phyloP scores from a whole-genome alignment of 2,329 filamentous ascomycete genomes.

The Macrophomina pseudophaseolina region DNA sequence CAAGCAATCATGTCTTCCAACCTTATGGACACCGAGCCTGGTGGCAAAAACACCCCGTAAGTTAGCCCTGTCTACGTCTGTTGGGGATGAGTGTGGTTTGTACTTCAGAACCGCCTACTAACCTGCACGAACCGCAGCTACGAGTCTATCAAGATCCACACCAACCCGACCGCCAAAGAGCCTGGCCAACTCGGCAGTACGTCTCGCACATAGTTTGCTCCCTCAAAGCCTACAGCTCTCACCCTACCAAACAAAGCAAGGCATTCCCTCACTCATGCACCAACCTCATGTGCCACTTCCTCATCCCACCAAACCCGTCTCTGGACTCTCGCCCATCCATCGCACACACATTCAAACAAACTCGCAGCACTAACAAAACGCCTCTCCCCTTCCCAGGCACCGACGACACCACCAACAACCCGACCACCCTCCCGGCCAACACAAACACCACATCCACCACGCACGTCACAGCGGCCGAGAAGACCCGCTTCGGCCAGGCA shows the following conservation, averaged over 20 bases:
- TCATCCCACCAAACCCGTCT: too few species aligned
- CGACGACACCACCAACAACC: slow-evolving; percentile 28
- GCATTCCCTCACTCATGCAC: too few species aligned
- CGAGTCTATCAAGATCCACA: slow-evolving; percentile 60
- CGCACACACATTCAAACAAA: not conserved
- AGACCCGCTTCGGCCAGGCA: slow-evolving; percentile 61
- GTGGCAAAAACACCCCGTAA: slow-evolving; percentile 65
- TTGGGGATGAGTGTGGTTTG: not conserved
- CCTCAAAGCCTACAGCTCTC: slow-evolving; percentile 1
- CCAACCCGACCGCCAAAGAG: slow-evolving; percentile 57
- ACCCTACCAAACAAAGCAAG: too few species aligned
- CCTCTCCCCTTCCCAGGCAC: not conserved
- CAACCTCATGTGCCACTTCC: too few species aligned
- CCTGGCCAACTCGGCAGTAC: slow-evolving; percentile 63
- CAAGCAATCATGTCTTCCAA: slow-evolving; percentile 53
- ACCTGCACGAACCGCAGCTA: slow-evolving; percentile 52
- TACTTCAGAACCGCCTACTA: not conserved
- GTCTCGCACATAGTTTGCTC: not conserved
- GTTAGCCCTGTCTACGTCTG: slow-evolving; percentile 27
- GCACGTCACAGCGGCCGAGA: slow-evolving; percentile 50
- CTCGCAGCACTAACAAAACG: not conserved
- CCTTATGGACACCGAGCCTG: slow-evolving; percentile 64
- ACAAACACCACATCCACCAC: slow-evolving; percentile 49
- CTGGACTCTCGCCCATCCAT: not conserved
- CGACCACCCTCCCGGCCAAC: slow-evolving; percentile 36